Evolutionary conservation across 73 alveolate genomes (phyloP).

Genomic region (Symbiodinium pilosum): DNA sequence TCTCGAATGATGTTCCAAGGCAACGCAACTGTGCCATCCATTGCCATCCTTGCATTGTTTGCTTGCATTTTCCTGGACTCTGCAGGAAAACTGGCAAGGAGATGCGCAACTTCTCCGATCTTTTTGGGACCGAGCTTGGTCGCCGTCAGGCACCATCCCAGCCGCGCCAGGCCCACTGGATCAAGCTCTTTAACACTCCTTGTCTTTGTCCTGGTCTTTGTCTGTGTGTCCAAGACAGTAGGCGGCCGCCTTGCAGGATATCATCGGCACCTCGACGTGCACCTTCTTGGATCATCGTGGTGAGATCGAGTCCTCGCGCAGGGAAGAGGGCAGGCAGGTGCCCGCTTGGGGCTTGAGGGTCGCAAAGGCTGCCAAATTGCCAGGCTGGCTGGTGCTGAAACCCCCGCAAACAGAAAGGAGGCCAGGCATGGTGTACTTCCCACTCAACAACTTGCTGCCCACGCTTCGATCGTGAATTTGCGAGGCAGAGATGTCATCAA

Average conservation of each 20-base stretch:
- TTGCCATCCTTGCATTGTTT: too few relatives aligned
- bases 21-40: background rate
- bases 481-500: constrained; percentile 69
- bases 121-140: constrained; percentile 66
- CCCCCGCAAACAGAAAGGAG: constrained; percentile 16
- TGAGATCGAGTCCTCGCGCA: constrained; percentile 61
- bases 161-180: constrained; percentile 28
- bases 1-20: background rate
- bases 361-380: background rate
- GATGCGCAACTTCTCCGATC: constrained; percentile 81
- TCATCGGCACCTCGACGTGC: constrained; percentile 71
- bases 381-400: background rate
- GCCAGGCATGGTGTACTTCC: background rate
- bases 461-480: background rate
- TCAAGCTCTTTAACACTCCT: too few relatives aligned
- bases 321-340: constrained; percentile 39
- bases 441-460: background rate
- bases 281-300: constrained; percentile 70
- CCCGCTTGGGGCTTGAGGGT: too few relatives aligned
- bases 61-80: too few relatives aligned
- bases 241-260: background rate
- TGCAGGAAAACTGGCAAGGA: constrained; percentile 56
- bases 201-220: too few relatives aligned
- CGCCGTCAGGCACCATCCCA: constrained; percentile 20
- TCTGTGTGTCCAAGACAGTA: background rate